These are phyloP conservation scores for Murraya koenigii DNA, from an alignment of 345 rosid genomes.

Conservation along the genomic window DNA sequence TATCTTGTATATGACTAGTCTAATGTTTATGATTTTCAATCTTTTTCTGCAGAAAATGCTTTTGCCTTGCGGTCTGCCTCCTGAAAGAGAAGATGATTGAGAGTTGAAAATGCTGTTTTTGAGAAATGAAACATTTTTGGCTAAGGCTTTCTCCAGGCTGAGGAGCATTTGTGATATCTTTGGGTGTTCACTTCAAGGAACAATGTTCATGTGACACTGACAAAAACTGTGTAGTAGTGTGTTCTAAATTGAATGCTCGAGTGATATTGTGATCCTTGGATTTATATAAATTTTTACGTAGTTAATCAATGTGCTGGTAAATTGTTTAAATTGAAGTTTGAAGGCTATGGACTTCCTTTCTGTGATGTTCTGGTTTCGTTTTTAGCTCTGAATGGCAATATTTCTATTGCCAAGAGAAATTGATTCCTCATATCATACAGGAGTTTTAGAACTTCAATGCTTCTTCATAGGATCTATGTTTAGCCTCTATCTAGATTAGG, in stretches of 20 bases:
- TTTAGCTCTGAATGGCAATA: background rate
- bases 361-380: background rate
- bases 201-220: background rate
- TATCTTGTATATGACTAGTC: background rate
- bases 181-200: background rate
- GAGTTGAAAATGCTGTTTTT: background rate
- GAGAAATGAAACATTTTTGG: background rate
- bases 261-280: background rate
- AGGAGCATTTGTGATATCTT: background rate
- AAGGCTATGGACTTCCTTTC: background rate
- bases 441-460: background rate
- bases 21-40: background rate
- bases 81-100: conserved; percentile 89
- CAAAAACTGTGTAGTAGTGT: background rate
- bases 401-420: background rate
- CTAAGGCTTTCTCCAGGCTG: background rate
- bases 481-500: background rate
- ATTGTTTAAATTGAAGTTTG: background rate
- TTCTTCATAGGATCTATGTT: background rate
- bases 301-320: background rate
- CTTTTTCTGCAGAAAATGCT: conserved; percentile 83
- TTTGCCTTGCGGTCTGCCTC: conserved; percentile 92
- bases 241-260: background rate
- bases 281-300: background rate
- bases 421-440: background rate